Conservation (phyloP, 1,139 yeast genomes). For the Zygoascus hellenicus region DNA sequence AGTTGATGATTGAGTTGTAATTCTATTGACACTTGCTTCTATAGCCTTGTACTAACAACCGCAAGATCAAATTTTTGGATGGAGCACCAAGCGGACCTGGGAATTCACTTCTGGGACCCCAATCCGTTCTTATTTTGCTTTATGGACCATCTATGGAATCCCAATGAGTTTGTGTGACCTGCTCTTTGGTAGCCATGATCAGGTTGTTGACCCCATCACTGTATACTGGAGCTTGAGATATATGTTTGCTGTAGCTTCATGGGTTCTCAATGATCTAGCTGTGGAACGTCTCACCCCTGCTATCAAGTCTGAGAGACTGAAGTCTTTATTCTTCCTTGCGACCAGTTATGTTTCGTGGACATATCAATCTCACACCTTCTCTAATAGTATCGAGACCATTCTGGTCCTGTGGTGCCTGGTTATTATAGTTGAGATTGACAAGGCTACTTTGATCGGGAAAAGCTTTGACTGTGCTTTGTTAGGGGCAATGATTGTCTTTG, state of each 20-base stretch:
- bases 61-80: constrained; percentile 37
- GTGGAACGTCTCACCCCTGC: constrained; percentile 42
- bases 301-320: constrained; percentile 56
- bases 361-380: constrained; percentile 81
- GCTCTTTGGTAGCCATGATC: constrained; percentile 21
- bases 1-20: constrained; percentile 13
- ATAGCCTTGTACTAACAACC: not conserved
- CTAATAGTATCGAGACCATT: constrained; percentile 79
- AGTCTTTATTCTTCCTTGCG: constrained; percentile 58
- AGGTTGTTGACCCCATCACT: constrained; percentile 29
- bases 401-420: constrained; percentile 53
- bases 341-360: constrained; percentile 77
- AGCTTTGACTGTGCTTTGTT: constrained; percentile 36
- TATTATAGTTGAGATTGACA: constrained; percentile 33
- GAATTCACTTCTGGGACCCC: constrained; percentile 60
- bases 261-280: constrained; percentile 52
- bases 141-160: constrained; percentile 58
- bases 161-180: constrained; percentile 43
- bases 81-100: constrained; percentile 68
- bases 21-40: not conserved
- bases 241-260: constrained; percentile 50
- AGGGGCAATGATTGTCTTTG: constrained; percentile 57
- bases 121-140: constrained; percentile 68
- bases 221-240: constrained; percentile 56
- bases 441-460: constrained; percentile 24